Percentiles rank a stretch among this genome's conserved stretches.
Conservation (phyloP, 2,329 filamentous ascomycete species). For the Ascochyta rabiei region DNA sequence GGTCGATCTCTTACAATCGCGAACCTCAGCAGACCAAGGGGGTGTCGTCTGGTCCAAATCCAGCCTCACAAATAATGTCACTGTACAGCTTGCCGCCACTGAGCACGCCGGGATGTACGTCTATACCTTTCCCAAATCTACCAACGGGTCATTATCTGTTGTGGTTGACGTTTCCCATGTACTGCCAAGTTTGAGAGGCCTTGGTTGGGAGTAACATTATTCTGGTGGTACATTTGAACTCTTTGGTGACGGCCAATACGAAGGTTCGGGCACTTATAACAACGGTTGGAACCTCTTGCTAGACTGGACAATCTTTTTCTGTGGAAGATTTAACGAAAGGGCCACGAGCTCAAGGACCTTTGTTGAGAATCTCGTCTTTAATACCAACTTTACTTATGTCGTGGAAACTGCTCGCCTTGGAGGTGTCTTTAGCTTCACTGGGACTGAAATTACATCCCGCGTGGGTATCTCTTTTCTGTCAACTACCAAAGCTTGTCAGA, state of each 20-base stretch:
- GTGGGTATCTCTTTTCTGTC: slow-evolving; percentile 75
- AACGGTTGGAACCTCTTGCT: slow-evolving; percentile 70
- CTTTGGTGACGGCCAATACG: slow-evolving; percentile 60
- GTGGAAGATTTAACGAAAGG: slow-evolving; percentile 62
- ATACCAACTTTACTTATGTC: slow-evolving; percentile 26
- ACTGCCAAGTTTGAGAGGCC: slow-evolving; percentile 66
- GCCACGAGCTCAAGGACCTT: slow-evolving; percentile 42
- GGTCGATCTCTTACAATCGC: slow-evolving; percentile 59
- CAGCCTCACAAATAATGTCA: slow-evolving; percentile 59
- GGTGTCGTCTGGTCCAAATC: slow-evolving; percentile 68
- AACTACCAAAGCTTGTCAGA: slow-evolving; percentile 62
- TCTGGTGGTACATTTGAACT: slow-evolving; percentile 64
- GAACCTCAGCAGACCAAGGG: slow-evolving; percentile 58
- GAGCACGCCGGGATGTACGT: slow-evolving; percentile 63
- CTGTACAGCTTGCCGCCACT: slow-evolving; percentile 64
- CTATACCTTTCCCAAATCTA: slow-evolving; percentile 60
- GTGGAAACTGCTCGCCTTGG: slow-evolving; percentile 43
- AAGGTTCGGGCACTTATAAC: slow-evolving; percentile 66
- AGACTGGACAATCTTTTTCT: slow-evolving; percentile 68
- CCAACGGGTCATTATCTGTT: slow-evolving; percentile 49
- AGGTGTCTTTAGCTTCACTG: slow-evolving; percentile 61
- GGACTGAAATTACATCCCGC: slow-evolving; percentile 58
- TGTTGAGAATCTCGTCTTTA: slow-evolving; percentile 31
- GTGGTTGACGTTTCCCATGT: slow-evolving; percentile 69
- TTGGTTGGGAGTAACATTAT: slow-evolving; percentile 67